Conservation (phyloP, 129 eudicot genomes). For the Lonicera japonica region DNA sequence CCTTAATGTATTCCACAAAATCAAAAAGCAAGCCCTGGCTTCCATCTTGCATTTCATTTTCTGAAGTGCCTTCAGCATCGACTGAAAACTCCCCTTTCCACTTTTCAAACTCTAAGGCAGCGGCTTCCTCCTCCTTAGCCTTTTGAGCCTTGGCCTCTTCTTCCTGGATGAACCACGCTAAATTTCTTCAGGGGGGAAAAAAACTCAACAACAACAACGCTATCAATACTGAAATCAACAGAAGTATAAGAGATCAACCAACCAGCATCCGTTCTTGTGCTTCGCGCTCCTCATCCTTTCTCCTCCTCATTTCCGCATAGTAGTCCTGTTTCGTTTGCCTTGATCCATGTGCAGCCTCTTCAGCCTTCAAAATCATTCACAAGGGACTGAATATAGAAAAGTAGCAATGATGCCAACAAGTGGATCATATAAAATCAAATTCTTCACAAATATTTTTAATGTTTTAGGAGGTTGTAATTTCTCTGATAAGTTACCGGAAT, state of each 20-base stretch:
- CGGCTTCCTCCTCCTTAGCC: constrained; percentile 96
- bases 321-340: constrained; percentile 79
- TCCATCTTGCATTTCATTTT: constrained; percentile 89
- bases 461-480: no score
- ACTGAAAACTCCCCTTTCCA: constrained; percentile 98
- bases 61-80: constrained; percentile 96
- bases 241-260: constrained; percentile 21
- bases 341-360: constrained; percentile 81
- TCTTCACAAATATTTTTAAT: no score
- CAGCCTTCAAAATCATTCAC: constrained; percentile 50
- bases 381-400: not conserved
- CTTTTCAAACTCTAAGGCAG: constrained; percentile 88
- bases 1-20: constrained; percentile 98
- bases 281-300: constrained; percentile 95
- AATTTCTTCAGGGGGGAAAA: constrained; percentile 5
- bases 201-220: constrained; percentile 1
- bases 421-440: no score
- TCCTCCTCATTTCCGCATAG: constrained; percentile 87
- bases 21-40: constrained; percentile 79
- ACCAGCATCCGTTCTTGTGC: constrained; percentile 86
- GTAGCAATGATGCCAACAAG: not conserved
- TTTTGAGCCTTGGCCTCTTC: constrained; percentile 93
- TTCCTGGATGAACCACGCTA: constrained; percentile 44
- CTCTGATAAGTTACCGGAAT: no score
- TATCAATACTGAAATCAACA: not conserved